Percentiles rank a stretch among this genome's conserved stretches.
Evolutionary conservation across 805 yeast genomes (phyloP).

Genomic region (Pichia nanzhaoensis): DNA sequence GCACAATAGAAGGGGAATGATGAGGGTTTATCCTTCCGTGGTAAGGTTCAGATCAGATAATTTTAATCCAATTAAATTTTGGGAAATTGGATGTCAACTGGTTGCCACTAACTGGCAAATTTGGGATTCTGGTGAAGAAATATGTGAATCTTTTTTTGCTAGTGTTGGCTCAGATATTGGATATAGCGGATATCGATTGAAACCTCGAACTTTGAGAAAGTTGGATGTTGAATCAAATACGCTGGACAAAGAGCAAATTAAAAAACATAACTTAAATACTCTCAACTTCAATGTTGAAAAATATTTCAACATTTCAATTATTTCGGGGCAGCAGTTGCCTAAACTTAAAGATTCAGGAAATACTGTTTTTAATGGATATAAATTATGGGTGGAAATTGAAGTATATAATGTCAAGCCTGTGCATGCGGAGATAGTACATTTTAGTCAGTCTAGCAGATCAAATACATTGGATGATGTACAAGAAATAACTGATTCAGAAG

Average conservation of each 20-base stretch:
- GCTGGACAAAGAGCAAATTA: slow-evolving; percentile 1
- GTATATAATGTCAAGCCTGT: slow-evolving; percentile 38
- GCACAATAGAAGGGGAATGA: slow-evolving; percentile 68
- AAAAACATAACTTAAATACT: background rate
- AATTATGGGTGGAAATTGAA: slow-evolving; percentile 60
- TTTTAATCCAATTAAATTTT: slow-evolving; percentile 69
- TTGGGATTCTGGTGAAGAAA: slow-evolving; percentile 79
- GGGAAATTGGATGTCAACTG: slow-evolving; percentile 88
- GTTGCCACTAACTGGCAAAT: slow-evolving; percentile 98
- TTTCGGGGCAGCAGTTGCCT: slow-evolving; percentile 86
- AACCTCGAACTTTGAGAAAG: slow-evolving; percentile 43
- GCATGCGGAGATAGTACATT: slow-evolving; percentile 11
- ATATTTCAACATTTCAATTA: slow-evolving; percentile 37
- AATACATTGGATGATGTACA: background rate
- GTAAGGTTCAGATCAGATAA: slow-evolving; percentile 72
- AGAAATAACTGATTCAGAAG: background rate
- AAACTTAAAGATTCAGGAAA: slow-evolving; percentile 41
- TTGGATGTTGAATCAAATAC: background rate
- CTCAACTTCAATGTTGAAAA: slow-evolving; percentile 12
- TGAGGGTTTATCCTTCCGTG: slow-evolving; percentile 85
- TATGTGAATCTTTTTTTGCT: slow-evolving; percentile 73
- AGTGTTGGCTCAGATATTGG: slow-evolving; percentile 35
- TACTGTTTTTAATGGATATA: slow-evolving; percentile 30
- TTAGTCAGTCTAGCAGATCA: background rate
- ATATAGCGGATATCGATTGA: slow-evolving; percentile 69